Percentiles rank a stretch among this genome's conserved stretches.
Evolutionary conservation across 331 rosid genomes (phyloP).

Genomic region (Telfairia occidentalis): DNA sequence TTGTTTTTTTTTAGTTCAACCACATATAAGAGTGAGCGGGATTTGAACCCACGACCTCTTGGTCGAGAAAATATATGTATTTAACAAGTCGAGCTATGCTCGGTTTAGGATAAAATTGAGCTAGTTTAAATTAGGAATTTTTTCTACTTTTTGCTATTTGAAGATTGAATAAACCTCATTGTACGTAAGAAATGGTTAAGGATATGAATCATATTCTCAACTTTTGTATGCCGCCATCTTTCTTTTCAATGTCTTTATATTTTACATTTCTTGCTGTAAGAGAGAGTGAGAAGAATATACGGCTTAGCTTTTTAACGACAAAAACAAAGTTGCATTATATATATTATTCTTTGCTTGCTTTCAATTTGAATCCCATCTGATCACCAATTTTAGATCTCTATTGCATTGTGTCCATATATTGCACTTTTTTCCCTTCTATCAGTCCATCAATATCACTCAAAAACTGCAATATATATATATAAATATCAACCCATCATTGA

Average conservation of each 20-base stretch:
- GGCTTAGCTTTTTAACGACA: not conserved
- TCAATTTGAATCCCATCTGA: not conserved
- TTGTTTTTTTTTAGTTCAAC: too few relatives aligned
- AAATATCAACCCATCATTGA: not conserved
- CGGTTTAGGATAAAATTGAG: too few relatives aligned
- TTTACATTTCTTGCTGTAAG: not conserved
- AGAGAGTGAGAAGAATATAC: not conserved
- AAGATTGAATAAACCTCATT: not conserved
- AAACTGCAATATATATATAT: too few relatives aligned
- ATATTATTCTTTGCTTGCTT: constrained; percentile 10
- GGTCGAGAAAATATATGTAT: too few relatives aligned
- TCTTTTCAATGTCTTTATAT: not conserved
- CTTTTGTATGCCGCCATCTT: not conserved
- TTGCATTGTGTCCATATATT: not conserved
- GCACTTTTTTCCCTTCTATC: not conserved
- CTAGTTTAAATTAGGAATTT: not conserved
- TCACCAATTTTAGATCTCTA: too few relatives aligned
- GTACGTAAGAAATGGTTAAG: not conserved
- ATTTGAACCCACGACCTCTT: too few relatives aligned
- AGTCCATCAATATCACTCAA: not conserved
- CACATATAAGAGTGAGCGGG: too few relatives aligned
- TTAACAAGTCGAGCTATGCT: too few relatives aligned
- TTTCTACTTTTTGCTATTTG: not conserved
- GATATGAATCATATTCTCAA: not conserved
- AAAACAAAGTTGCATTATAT: not conserved